Evolutionary conservation across 805 yeast species (phyloP), one percentile per base, ranked within the genome.

Genomic region (Lipomyces sp.): DNA sequence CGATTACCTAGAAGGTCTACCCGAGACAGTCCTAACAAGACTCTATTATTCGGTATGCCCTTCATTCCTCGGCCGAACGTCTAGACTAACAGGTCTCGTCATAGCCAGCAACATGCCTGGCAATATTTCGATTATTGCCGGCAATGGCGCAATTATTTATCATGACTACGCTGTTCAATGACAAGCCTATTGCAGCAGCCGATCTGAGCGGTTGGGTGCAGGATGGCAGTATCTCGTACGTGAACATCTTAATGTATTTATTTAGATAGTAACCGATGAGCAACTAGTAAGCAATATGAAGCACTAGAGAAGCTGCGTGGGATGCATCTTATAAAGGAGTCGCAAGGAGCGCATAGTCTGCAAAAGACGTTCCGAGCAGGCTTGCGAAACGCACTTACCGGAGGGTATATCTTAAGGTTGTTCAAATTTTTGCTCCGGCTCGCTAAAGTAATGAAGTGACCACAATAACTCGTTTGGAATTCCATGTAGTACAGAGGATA

Each of bases 121-220:
- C 99, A 1, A 88, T 95, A n/a, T 93, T 88, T 76, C 83, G 99
- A 69, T 81, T 95, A 66, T 82, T 95, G 18, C 97, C 99, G 0
- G 87, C 93, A 32, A 78, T 95, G 71, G 97, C 98, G 35, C 93
- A 94, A 76, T 89, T 91, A 77, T 88, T 89, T 73, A 87, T 94
- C 59, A 89, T 92, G 92, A 83, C 93, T 10, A 86, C 93, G 88
- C 80, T 96, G 24, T 95, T 91, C 78, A 86, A 87, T 73, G 95
- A 90, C 63, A 85, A 85, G 60, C 90, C 93, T 0, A 84, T 90
- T 11, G 84, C 88, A 4, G 78, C 87, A 24, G 80, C 85, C 34
- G 90, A 87, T 69, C 76, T 94, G 64, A 94, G 89, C 70, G 80
- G 85, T 61, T 90, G 96, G 92, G 87, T 93, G 59, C 87, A 86